Conservation (phyloP, 2,329 filamentous ascomycete genomes). For the Colletotrichum orbiculare region DNA sequence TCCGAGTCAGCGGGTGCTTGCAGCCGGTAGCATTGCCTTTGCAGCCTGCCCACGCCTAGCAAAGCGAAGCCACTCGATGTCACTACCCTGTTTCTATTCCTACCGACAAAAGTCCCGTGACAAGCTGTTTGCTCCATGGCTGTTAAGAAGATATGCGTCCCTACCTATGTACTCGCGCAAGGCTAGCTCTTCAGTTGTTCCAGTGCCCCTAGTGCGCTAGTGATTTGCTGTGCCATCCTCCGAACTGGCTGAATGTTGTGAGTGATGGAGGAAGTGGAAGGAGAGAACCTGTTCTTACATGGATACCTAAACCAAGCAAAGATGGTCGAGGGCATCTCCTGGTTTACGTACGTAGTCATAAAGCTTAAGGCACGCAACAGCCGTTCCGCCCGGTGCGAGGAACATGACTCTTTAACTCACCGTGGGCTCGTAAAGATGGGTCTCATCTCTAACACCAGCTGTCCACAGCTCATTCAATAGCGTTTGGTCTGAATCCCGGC, state of each 20-base stretch:
- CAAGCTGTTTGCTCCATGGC: no score
- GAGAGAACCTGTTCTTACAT: no score
- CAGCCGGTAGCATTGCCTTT: neutral
- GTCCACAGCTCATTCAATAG: conserved; percentile 28
- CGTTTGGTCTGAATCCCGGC: conserved; percentile 22
- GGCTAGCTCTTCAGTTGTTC: no score
- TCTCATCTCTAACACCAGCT: conserved; percentile 18
- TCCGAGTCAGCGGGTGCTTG: conserved; percentile 22
- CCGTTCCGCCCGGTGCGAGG: conserved; percentile 18
- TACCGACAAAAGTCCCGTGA: neutral
- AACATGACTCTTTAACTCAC: conserved; percentile 29
- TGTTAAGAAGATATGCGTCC: no score
- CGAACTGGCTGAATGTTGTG: no score
- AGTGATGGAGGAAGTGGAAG: no score
- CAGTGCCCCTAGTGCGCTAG: no score
- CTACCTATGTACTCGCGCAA: no score
- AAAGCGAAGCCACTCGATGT: conserved; percentile 4
- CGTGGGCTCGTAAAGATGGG: conserved; percentile 29
- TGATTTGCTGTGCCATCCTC: no score
- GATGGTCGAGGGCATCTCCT: neutral
- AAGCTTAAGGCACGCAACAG: conserved; percentile 27
- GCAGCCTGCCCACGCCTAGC: conserved; percentile 17
- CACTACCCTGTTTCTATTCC: neutral
- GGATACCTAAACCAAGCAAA: no score
- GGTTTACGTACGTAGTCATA: conserved; percentile 4